Conservation (phyloP, 148 eudicot species). For the Camellia sinensis region DNA sequence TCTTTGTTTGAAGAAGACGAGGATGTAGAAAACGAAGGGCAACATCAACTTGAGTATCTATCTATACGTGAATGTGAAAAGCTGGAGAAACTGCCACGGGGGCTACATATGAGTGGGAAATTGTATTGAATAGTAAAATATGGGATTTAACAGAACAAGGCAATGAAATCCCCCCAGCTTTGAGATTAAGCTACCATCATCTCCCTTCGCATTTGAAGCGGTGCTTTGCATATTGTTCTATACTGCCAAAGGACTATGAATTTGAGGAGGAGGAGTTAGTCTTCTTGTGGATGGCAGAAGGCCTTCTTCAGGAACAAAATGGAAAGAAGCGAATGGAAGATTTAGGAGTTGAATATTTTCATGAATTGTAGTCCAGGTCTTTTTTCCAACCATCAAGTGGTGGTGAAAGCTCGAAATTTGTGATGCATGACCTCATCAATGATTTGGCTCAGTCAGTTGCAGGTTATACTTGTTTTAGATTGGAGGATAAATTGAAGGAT, state of each 20-base stretch:
- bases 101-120: constrained; percentile 9
- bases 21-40: no score
- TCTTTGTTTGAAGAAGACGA: no score
- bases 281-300: constrained; percentile 25
- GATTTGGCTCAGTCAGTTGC: constrained; percentile 28
- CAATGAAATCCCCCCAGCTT: constrained; percentile 12
- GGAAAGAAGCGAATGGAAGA: constrained; percentile 13
- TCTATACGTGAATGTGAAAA: no score
- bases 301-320: background rate
- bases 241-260: constrained; percentile 23
- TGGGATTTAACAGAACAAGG: constrained; percentile 11
- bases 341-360: constrained; percentile 12
- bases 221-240: constrained; percentile 22
- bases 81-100: no score
- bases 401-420: background rate
- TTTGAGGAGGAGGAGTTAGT: constrained; percentile 12
- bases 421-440: constrained; percentile 41
- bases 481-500: constrained; percentile 17
- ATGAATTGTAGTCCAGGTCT: constrained; percentile 28
- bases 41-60: no score
- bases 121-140: constrained; percentile 9
- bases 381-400: constrained; percentile 22
- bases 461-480: constrained; percentile 13
- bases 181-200: constrained; percentile 24
- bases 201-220: constrained; percentile 22